Evolutionary conservation across 257 asterid genomes (phyloP).

Genomic region (Solanum tarijense): DNA sequence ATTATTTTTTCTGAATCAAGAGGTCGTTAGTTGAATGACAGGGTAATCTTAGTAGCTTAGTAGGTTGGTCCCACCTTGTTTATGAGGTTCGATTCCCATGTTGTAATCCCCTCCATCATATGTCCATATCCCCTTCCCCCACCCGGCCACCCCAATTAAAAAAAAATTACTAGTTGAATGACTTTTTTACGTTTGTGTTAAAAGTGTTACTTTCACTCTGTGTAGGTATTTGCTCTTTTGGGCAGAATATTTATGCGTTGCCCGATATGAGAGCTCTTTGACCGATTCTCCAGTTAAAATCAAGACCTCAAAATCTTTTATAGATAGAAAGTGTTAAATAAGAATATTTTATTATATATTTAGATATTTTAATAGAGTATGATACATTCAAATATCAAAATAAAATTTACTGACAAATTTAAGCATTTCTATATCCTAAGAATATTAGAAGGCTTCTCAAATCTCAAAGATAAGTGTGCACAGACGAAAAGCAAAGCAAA

Average conservation of each 20-base stretch:
- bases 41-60: no score
- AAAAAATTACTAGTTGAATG: neutral
- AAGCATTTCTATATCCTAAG: rapidly evolving
- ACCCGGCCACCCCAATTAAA: neutral
- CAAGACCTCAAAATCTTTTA: neutral
- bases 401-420: no score
- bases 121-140: neutral
- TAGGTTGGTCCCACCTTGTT: rapidly evolving
- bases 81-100: no score
- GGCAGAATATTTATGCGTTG: neutral
- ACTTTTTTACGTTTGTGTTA: neutral
- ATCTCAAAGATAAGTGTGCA: neutral
- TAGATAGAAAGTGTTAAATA: no score
- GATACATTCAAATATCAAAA: no score
- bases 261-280: neutral
- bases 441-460: neutral
- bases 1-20: neutral
- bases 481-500: no score
- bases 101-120: no score
- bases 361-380: no score
- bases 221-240: neutral
- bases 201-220: neutral
- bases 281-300: neutral
- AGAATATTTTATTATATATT: no score
- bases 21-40: rapidly evolving